A percentile compares a stretch with the other conserved stretches of the same genome.
These are phyloP conservation scores for Schrenkiella parvula DNA, from an alignment of 345 rosid genomes.

Conservation along the genomic window DNA sequence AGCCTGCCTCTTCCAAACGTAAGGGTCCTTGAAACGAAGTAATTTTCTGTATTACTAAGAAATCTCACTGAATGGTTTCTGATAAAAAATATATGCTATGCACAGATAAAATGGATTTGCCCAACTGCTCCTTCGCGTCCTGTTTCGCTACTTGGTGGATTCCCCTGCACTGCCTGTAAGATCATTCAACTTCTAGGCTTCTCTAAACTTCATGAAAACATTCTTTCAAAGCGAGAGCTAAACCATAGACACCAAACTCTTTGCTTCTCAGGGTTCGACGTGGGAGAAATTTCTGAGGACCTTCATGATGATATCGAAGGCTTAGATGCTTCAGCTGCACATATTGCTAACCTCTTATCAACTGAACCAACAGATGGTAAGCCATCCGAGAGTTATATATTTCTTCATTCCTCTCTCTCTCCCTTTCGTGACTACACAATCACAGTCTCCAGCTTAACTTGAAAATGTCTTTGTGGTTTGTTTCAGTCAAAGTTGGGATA, in stretches of 20 bases:
- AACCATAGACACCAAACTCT: neutral
- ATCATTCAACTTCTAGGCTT: neutral
- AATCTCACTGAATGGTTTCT: slow-evolving; percentile 1
- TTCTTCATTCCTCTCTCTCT: slow-evolving; percentile 2
- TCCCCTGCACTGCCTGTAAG: slow-evolving; percentile 83
- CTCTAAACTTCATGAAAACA: neutral
- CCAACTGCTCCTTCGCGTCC: slow-evolving; percentile 84
- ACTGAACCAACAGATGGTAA: slow-evolving; percentile 66
- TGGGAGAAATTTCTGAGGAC: slow-evolving; percentile 58
- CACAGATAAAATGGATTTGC: slow-evolving; percentile 81
- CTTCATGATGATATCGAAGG: slow-evolving; percentile 70
- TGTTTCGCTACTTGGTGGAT: slow-evolving; percentile 61
- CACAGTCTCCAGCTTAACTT: slow-evolving; percentile 12
- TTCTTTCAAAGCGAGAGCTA: neutral
- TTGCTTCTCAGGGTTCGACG: slow-evolving; percentile 63
- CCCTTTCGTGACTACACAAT: neutral
- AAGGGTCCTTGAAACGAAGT: slow-evolving; percentile 24
- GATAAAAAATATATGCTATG: neutral
- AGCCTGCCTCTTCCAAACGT: slow-evolving; percentile 68
- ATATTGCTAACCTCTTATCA: slow-evolving; percentile 71
- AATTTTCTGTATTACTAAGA: neutral
- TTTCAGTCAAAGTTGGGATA: slow-evolving; percentile 52
- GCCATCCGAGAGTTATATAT: slow-evolving; percentile 16
- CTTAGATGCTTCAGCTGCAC: slow-evolving; percentile 75
- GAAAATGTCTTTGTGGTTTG: slow-evolving; percentile 4